Conservation (phyloP, 2,329 filamentous ascomycete genomes). For the Penicillium sp. region DNA sequence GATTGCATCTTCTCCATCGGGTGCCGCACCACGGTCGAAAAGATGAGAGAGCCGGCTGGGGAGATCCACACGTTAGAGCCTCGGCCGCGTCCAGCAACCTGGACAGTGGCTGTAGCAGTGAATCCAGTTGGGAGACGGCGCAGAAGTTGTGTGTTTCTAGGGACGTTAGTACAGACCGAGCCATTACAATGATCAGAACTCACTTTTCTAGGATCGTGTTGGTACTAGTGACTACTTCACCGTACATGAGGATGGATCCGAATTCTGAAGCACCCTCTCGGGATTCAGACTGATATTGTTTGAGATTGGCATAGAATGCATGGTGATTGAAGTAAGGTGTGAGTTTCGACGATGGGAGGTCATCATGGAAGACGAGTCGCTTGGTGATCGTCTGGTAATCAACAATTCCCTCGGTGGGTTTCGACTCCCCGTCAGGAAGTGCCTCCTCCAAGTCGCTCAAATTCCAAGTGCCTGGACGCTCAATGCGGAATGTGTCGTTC, state of each 20-base stretch:
- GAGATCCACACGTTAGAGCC: slow-evolving; percentile 95
- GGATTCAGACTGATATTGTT: slow-evolving; percentile 63
- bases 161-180: slow-evolving; percentile 1
- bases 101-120: slow-evolving; percentile 81
- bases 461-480: slow-evolving; percentile 65
- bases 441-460: slow-evolving; percentile 57
- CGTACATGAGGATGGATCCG: slow-evolving; percentile 79
- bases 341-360: slow-evolving; percentile 67
- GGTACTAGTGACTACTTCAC: slow-evolving; percentile 89
- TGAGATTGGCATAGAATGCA: slow-evolving; percentile 72
- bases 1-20: slow-evolving; percentile 68
- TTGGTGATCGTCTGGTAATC: slow-evolving; percentile 77
- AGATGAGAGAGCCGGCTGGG: slow-evolving; percentile 80
- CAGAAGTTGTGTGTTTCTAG: slow-evolving; percentile 74
- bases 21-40: slow-evolving; percentile 86
- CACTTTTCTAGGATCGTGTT: slow-evolving; percentile 91
- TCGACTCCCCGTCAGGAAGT: slow-evolving; percentile 43
- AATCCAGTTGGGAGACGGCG: slow-evolving; percentile 80
- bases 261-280: slow-evolving; percentile 63
- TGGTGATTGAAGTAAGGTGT: slow-evolving; percentile 87
- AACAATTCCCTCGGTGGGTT: slow-evolving; percentile 57
- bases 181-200: slow-evolving; percentile 12
- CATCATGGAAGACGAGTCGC: slow-evolving; percentile 70
- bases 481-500: slow-evolving; percentile 78
- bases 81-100: slow-evolving; percentile 83